Evolutionary conservation across 169 alveolate species (phyloP).

Genomic region (Babesia ovis): DNA sequence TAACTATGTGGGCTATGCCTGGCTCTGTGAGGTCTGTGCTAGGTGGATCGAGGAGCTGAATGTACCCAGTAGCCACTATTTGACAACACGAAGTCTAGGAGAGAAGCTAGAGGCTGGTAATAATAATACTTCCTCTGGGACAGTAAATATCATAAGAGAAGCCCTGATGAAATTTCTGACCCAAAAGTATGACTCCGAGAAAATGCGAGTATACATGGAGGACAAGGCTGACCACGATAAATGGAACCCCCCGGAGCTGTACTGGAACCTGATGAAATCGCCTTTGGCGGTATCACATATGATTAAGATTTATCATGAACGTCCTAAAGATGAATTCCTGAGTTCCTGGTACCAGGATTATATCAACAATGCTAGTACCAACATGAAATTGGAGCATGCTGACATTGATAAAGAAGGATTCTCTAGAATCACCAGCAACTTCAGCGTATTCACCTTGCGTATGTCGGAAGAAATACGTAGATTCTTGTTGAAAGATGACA

Average conservation of each 20-base stretch:
- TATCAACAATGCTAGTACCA: slow-evolving; percentile 70
- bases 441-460: slow-evolving; percentile 85
- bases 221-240: slow-evolving; percentile 80
- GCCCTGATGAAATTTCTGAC: slow-evolving; percentile 77
- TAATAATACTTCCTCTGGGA: neutral
- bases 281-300: slow-evolving; percentile 79
- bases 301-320: slow-evolving; percentile 78
- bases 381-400: slow-evolving; percentile 66
- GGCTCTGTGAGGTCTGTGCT: slow-evolving; percentile 76
- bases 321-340: slow-evolving; percentile 80
- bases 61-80: slow-evolving; percentile 13
- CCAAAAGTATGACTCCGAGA: slow-evolving; percentile 80
- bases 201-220: slow-evolving; percentile 81
- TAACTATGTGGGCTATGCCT: slow-evolving; percentile 78
- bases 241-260: slow-evolving; percentile 86
- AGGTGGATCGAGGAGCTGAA: slow-evolving; percentile 64
- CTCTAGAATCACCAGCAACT: slow-evolving; percentile 83
- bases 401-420: slow-evolving; percentile 59
- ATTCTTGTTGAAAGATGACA: slow-evolving; percentile 79
- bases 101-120: slow-evolving; percentile 10
- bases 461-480: slow-evolving; percentile 85
- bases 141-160: slow-evolving; percentile 55
- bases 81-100: slow-evolving; percentile 6
- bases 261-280: slow-evolving; percentile 81
- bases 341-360: slow-evolving; percentile 84